These are phyloP conservation scores for Talaromyces sp. DNA, from an alignment of 2,329 filamentous ascomycete species.

Conservation along the genomic window DNA sequence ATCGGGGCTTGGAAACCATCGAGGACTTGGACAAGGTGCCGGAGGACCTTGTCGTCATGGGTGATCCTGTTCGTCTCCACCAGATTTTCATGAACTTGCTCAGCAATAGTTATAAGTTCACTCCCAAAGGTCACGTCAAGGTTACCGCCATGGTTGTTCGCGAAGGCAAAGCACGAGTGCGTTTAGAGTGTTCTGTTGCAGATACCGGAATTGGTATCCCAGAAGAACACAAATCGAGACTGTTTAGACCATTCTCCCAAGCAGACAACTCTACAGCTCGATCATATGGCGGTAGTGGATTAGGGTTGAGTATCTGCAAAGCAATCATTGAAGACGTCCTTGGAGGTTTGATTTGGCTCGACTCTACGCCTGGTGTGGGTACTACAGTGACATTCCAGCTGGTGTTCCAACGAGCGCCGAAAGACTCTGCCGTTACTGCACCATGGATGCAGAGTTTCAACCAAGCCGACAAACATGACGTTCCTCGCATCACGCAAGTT, in stretches of 20 bases:
- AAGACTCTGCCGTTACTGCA: slow-evolving; percentile 54
- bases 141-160: slow-evolving; percentile 71
- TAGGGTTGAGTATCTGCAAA: slow-evolving; percentile 92
- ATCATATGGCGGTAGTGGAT: slow-evolving; percentile 86
- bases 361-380: slow-evolving; percentile 64
- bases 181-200: slow-evolving; percentile 77
- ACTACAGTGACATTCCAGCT: slow-evolving; percentile 74
- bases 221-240: slow-evolving; percentile 69
- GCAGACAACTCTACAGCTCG: slow-evolving; percentile 86
- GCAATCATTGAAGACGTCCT: slow-evolving; percentile 90
- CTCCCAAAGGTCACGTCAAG: slow-evolving; percentile 78
- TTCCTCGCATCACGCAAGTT: slow-evolving; percentile 35
- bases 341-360: slow-evolving; percentile 77
- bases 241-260: slow-evolving; percentile 91
- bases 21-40: slow-evolving; percentile 63
- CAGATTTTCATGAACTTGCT: slow-evolving; percentile 80
- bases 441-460: slow-evolving; percentile 52
- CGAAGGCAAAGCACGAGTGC: slow-evolving; percentile 67
- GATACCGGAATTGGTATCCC: slow-evolving; percentile 93
- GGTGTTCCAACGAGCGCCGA: slow-evolving; percentile 76
- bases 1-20: slow-evolving; percentile 58
- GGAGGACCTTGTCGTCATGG: slow-evolving; percentile 66
- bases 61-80: slow-evolving; percentile 77
- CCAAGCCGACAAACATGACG: slow-evolving; percentile 38
- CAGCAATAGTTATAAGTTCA: slow-evolving; percentile 92